These are phyloP conservation scores for Ceratocystis eucalypticola DNA, from an alignment of 2,329 filamentous ascomycete genomes.

Conservation along the genomic window DNA sequence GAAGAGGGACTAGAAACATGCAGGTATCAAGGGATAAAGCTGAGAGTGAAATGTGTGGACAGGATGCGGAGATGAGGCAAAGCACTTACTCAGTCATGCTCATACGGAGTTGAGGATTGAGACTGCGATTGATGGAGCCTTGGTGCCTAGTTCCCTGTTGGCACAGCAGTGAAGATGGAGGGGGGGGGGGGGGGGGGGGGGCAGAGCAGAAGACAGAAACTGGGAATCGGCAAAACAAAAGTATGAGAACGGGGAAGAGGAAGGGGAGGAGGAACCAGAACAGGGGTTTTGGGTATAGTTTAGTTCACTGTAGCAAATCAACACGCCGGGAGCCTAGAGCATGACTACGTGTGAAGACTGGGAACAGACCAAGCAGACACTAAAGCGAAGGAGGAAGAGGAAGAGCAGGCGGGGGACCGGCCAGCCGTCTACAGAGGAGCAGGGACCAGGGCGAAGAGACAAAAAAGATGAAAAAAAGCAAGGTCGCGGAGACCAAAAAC, in stretches of 20 bases:
- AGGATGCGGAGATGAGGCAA: too few species aligned
- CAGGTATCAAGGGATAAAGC: constrained; percentile 6
- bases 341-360: too few species aligned
- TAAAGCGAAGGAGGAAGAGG: not conserved
- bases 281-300: too few species aligned
- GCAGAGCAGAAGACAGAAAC: not conserved
- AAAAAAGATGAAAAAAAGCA: not conserved
- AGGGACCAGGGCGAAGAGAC: not conserved
- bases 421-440: not conserved
- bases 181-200: not conserved
- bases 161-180: not conserved
- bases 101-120: not conserved
- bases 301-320: too few species aligned
- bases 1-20: constrained; percentile 4
- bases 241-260: not conserved
- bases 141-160: not conserved
- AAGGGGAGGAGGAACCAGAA: too few species aligned
- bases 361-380: too few species aligned
- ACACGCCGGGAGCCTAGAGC: too few species aligned
- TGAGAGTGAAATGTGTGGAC: not conserved
- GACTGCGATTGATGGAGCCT: not conserved
- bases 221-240: not conserved
- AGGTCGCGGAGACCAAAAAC: not conserved
- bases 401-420: not conserved
- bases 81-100: not conserved